Evolutionary conservation across 2,329 filamentous ascomycete genomes (phyloP), one percentile per base, ranked within the genome.

Genomic region (Coccinonectria pachysandricola): DNA sequence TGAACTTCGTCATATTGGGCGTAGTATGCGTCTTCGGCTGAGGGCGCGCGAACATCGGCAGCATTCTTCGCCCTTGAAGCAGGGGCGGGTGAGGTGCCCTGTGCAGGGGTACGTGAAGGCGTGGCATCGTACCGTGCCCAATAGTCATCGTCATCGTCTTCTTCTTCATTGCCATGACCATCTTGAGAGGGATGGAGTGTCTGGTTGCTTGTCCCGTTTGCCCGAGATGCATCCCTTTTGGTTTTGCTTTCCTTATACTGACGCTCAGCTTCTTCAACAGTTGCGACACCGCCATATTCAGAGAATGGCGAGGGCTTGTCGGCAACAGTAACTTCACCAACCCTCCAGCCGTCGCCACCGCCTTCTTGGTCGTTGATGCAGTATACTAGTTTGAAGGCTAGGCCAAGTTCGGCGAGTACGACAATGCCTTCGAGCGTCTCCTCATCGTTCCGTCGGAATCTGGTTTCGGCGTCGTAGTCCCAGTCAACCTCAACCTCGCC

Each of bases 101-200:
- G 54, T 6, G 67, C 73, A 1, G 77, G 76, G 7, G 76, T 81
- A 22, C 66, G 63, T 2, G 68, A 65, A 2, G 80, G 78, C 4
- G 78, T 83, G 14, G 71, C 69, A 49, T 84, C 80, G 50, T 88
- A 87, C 34, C 74, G 70, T 16, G 73, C 78, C 82, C 82, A 88
- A 52, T 88, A 88, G 41, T 76, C 77, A 38, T 83, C 79, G 35
- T 85, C 78, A 16, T 81, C 78, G 12, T 80, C 77, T 0, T 75
- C 74, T 1, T 76, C 71, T 1, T 65, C 57, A 1, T 48, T 44
- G 8, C 35, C 32, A 2, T 28, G 24, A 11, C 16, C 28, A 9
- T 39, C 17, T 12, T 35, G 28, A n/a, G n/a, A n/a, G 21, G 35
- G 31, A 12, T 46, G 28, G 6, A 40, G 18, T 6, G 15, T 21